Base-by-base conservation (phyloP, 1,284 basidiomycete genomes). In the Tilletia setariae region DNA sequence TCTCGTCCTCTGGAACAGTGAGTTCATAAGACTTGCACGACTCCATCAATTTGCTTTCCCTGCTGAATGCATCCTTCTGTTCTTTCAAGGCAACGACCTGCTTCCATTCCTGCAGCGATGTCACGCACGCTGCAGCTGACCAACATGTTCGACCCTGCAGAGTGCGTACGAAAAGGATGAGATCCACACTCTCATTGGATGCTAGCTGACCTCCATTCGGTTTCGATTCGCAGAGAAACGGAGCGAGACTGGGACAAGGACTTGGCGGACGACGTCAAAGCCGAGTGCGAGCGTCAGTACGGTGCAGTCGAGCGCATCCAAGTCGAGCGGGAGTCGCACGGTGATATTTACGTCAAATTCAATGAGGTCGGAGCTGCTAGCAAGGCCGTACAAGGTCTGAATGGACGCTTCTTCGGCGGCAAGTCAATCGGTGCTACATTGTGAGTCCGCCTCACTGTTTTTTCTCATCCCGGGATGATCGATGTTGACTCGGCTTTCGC, bases 301-400 rank as follows among this genome's bases (percentile, higher is more conserved):
- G 95, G 96, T 65, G 84, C 83, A 53, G 92, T 98, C 42, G 86
- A 88, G 63, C 89, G 89, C 43, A 93, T 98, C 85, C 93, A 93
- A 81, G 89, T 99, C 40, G 93, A 96, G 82, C 94, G 89, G 84
- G 94, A 98, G 76, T 92, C 92, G 42, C 32, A 40, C 3, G 95
- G 95, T 76, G 95, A 98, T 83, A 97, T 99, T 51, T 98, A 96
- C 83, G 87, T 98, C 81, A 92, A 94, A 83, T 98, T 98, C 79
- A 88, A 88, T 73, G 84, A 87, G 42, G 85, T 93, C 70, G 90
- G 93, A 13, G 85, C 87, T 23, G 92, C 95, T 21, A 90, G 90
- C 79, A 88, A 89, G 67, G 93, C 94, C 61, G 86, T 95, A 67
- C 88, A 91, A 79, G 92, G 92, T 72, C 87, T 99, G 66, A 92